Conservation (phyloP, 2,329 filamentous ascomycete genomes). For the Fusarium mundagurra region DNA sequence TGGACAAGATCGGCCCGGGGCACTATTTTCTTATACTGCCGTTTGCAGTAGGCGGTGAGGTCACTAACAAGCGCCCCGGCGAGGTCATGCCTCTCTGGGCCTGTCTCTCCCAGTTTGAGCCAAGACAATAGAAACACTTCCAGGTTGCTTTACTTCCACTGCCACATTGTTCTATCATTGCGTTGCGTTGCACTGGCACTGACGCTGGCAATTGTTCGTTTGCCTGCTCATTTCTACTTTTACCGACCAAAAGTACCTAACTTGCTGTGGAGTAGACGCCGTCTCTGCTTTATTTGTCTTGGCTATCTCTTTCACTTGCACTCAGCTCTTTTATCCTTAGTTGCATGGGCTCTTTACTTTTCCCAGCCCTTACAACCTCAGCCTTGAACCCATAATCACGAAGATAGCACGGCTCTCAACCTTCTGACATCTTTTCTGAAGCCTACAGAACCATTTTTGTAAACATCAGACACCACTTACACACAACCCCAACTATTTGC, state of each 20-base stretch:
- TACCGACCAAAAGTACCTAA: background rate
- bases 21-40: conserved; percentile 28
- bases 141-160: background rate
- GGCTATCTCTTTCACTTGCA: conserved; percentile 5
- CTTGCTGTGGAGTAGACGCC: background rate
- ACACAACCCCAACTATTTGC: conserved; percentile 6
- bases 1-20: conserved; percentile 9
- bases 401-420: conserved; percentile 7
- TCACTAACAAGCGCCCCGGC: conserved; percentile 17
- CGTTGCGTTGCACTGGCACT: background rate
- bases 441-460: background rate
- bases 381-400: background rate
- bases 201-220: background rate
- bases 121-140: conserved; percentile 25
- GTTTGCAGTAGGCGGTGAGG: conserved; percentile 40
- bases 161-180: background rate
- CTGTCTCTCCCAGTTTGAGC: conserved; percentile 21
- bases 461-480: background rate
- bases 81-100: conserved; percentile 36
- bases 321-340: conserved; percentile 13
- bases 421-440: background rate
- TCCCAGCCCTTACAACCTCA: conserved; percentile 17
- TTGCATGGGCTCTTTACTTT: conserved; percentile 21
- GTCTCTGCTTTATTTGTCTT: background rate
- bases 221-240: background rate